A percentile compares a stretch with the other conserved stretches of the same genome.
Evolutionary conservation across 2,329 filamentous ascomycete genomes (phyloP).

Genomic region (Diplodia intermedia): DNA sequence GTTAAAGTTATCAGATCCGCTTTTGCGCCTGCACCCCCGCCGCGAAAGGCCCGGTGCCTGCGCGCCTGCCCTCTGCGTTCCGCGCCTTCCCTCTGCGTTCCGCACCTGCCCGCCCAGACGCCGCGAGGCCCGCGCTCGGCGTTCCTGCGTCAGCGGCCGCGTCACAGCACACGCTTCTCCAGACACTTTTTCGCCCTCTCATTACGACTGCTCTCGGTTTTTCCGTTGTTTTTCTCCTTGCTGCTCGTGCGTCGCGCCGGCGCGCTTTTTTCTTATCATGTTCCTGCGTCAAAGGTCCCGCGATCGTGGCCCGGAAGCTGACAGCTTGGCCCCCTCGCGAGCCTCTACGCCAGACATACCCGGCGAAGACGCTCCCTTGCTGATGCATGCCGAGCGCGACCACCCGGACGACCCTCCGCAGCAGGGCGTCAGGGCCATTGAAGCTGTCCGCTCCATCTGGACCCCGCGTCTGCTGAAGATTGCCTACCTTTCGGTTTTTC

Average conservation of each 20-base stretch:
- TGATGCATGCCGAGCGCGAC: slow-evolving; percentile 10
- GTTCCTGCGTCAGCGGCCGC: slow-evolving; percentile 8
- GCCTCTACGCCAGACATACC: slow-evolving; percentile 17
- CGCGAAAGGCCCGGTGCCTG: slow-evolving; percentile 5
- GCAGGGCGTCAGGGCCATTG: slow-evolving; percentile 50
- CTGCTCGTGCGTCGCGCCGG: neutral
- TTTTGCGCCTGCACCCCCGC: neutral
- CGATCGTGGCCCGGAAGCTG: neutral
- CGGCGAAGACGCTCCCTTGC: slow-evolving; percentile 15
- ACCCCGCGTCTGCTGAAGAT: slow-evolving; percentile 48
- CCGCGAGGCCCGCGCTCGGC: neutral
- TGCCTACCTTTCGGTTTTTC: slow-evolving; percentile 51
- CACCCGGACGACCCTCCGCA: slow-evolving; percentile 43
- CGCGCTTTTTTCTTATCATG: neutral
- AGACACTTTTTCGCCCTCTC: neutral
- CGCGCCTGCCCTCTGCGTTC: neutral
- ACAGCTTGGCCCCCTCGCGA: neutral
- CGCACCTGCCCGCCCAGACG: neutral
- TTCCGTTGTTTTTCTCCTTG: neutral
- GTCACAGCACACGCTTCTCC: neutral
- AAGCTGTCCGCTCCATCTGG: slow-evolving; percentile 53
- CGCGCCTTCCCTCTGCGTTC: neutral
- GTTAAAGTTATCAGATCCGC: slow-evolving; percentile 32
- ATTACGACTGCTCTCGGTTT: neutral
- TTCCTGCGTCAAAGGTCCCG: slow-evolving; percentile 11